Conservation (phyloP, 169 alveolate genomes). For the Theileria orientalis region DNA sequence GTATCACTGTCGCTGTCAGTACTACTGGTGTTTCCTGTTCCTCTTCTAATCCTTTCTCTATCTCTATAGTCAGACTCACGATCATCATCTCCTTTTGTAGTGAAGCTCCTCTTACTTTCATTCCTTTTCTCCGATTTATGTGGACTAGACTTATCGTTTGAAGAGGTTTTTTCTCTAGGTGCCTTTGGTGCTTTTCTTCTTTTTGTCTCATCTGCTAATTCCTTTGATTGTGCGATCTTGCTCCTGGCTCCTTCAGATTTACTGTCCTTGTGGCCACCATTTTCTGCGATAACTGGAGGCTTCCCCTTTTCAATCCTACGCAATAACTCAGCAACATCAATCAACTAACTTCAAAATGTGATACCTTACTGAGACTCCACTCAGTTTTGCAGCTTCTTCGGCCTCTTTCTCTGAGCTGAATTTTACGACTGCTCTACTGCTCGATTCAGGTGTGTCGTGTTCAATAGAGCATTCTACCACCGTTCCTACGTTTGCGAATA, state of each 20-base stretch:
- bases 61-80: not conserved
- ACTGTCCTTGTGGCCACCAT: too few species aligned
- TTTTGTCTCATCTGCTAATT: slow-evolving; percentile 19
- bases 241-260: not conserved
- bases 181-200: slow-evolving; percentile 61
- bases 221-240: too few species aligned
- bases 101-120: too few species aligned
- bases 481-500: slow-evolving; percentile 59
- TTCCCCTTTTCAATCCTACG: slow-evolving; percentile 13
- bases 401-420: slow-evolving; percentile 61
- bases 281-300: not conserved
- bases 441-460: slow-evolving; percentile 24
- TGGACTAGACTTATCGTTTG: too few species aligned
- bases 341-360: slow-evolving; percentile 17
- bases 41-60: not conserved
- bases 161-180: too few species aligned
- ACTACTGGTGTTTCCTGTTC: not conserved
- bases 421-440: slow-evolving; percentile 52
- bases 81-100: not conserved
- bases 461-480: slow-evolving; percentile 43
- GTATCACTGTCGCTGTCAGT: not conserved
- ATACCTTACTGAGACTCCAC: slow-evolving; percentile 12
- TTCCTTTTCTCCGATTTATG: too few species aligned
- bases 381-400: slow-evolving; percentile 56
- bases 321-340: not conserved